These are phyloP conservation scores for Salvia splendens DNA, from an alignment of 257 asterid genomes.

Conservation along the genomic window DNA sequence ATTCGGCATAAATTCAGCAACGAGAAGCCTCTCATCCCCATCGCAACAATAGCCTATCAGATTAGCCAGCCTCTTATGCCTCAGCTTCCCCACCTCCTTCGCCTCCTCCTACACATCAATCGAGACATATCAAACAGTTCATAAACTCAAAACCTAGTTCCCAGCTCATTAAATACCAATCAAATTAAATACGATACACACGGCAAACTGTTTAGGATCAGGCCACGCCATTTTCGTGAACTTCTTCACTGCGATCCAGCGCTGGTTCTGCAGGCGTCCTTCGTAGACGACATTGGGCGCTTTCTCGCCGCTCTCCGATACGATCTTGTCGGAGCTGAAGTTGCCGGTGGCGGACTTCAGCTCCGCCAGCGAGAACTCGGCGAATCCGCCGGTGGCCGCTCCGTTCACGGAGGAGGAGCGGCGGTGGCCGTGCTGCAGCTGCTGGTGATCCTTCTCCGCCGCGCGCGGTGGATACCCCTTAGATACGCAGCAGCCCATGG, in stretches of 20 bases:
- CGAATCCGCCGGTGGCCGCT: slow-evolving; percentile 51
- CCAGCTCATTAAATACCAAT: neutral
- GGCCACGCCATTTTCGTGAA: slow-evolving; percentile 93
- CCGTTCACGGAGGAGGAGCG: slow-evolving; percentile 65
- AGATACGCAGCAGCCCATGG: slow-evolving; percentile 86
- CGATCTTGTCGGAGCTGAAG: slow-evolving; percentile 88
- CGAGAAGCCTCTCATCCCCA: slow-evolving; percentile 96
- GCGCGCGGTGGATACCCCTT: slow-evolving; percentile 39
- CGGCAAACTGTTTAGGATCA: slow-evolving; percentile 93
- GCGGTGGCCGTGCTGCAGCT: slow-evolving; percentile 17
- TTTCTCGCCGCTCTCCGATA: slow-evolving; percentile 94
- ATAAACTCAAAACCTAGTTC: slow-evolving; percentile 32
- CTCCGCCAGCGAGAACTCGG: slow-evolving; percentile 81
- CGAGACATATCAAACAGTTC: too few species aligned
- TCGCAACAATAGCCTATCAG: slow-evolving; percentile 96
- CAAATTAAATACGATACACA: slow-evolving; percentile 23
- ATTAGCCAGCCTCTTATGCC: slow-evolving; percentile 95
- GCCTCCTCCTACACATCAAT: slow-evolving; percentile 75
- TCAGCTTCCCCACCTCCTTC: slow-evolving; percentile 90
- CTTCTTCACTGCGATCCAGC: slow-evolving; percentile 94
- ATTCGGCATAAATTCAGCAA: slow-evolving; percentile 94
- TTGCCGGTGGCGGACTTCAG: slow-evolving; percentile 79
- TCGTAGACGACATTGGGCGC: slow-evolving; percentile 89
- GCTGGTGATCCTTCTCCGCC: slow-evolving; percentile 51
- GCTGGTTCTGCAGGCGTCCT: slow-evolving; percentile 78